Percentiles rank a stretch among this genome's conserved stretches.
Evolutionary conservation across 176 grass and related monocot genomes (phyloP).

Genomic region (Eragrostis nindensis): DNA sequence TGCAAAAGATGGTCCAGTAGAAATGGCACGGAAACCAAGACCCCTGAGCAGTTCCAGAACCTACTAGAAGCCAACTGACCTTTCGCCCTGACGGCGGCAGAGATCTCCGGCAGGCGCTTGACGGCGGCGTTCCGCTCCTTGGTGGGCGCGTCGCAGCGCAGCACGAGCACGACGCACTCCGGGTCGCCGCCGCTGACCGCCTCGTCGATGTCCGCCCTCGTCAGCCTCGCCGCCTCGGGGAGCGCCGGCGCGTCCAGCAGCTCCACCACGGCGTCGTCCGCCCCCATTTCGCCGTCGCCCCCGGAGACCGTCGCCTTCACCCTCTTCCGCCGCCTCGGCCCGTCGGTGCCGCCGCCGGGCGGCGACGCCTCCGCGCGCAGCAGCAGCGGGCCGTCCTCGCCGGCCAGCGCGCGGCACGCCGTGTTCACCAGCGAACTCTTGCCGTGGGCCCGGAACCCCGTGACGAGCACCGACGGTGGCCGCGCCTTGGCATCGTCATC

Average conservation of each 20-base stretch:
- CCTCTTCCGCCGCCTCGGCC: conserved; percentile 33
- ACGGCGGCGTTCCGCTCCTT: conserved; percentile 62
- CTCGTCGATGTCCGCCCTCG: conserved; percentile 42
- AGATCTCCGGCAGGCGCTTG: conserved; percentile 60
- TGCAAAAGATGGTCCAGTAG: conserved; percentile 14
- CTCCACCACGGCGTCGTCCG: conserved; percentile 49
- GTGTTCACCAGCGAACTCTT: conserved; percentile 97
- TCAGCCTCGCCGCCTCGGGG: conserved; percentile 49
- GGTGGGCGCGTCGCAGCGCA: conserved; percentile 62
- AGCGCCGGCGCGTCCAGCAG: conserved; percentile 69
- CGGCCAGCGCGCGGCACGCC: conserved; percentile 80
- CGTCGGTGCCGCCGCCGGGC: conserved; percentile 51
- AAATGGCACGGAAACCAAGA: background rate
- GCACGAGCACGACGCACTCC: conserved; percentile 82
- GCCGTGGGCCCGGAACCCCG: conserved; percentile 70
- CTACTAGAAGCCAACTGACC: conserved; percentile 41
- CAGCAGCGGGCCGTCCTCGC: conserved; percentile 76
- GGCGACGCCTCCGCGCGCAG: conserved; percentile 80
- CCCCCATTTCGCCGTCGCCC: conserved; percentile 29
- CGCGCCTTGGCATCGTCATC: background rate
- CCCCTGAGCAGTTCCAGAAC: background rate
- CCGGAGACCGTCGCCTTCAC: conserved; percentile 55
- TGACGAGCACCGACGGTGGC: conserved; percentile 61
- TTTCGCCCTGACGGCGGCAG: conserved; percentile 51
- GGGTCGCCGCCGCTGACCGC: conserved; percentile 33